A percentile compares a stretch with the other conserved stretches of the same genome.
These are phyloP conservation scores for Fraxinus anomala DNA, from an alignment of 257 asterid species.

Conservation along the genomic window DNA sequence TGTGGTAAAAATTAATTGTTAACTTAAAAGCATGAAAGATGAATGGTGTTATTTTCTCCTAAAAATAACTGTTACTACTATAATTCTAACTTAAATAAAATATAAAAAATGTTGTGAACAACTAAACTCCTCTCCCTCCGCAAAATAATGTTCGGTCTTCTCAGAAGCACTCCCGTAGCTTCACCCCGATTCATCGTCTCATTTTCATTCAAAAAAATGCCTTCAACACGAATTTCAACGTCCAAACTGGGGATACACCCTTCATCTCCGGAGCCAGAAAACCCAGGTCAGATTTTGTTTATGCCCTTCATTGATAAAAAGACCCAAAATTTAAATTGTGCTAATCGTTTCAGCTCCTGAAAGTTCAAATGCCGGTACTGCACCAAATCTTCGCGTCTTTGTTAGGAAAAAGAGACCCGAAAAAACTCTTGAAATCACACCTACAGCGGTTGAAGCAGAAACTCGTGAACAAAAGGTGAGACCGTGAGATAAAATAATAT, in stretches of 20 bases:
- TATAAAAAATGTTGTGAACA: not conserved
- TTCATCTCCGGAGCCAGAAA: slow-evolving; percentile 23
- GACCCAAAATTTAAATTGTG: slow-evolving; percentile 16
- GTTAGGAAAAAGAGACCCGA: slow-evolving; percentile 60
- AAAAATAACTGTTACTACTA: too few relatives aligned
- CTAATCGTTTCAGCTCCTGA: slow-evolving; percentile 43
- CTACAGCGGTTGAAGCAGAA: slow-evolving; percentile 42
- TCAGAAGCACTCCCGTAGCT: slow-evolving; percentile 20
- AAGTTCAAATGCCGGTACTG: slow-evolving; percentile 34
- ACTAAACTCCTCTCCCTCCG: not conserved
- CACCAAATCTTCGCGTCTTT: slow-evolving; percentile 45
- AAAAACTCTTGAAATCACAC: slow-evolving; percentile 39
- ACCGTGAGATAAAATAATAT: not conserved
- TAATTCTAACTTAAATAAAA: too few relatives aligned
- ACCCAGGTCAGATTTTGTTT: slow-evolving; percentile 39
- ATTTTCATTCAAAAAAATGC: slow-evolving; percentile 38
- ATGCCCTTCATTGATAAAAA: not conserved
- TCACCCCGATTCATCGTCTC: slow-evolving; percentile 24
- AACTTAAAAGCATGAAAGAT: not conserved
- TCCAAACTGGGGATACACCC: slow-evolving; percentile 30
- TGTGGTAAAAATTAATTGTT: too few relatives aligned
- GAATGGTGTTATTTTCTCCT: too few relatives aligned
- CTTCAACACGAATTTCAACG: slow-evolving; percentile 19
- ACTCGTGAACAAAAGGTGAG: slow-evolving; percentile 45
- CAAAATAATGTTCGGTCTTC: slow-evolving; percentile 28